A percentile compares a stretch with the other conserved stretches of the same genome.
phyloP scores from a whole-genome alignment of 768 basidiomycete genomes.

The Thelephora aurantiotincta region DNA sequence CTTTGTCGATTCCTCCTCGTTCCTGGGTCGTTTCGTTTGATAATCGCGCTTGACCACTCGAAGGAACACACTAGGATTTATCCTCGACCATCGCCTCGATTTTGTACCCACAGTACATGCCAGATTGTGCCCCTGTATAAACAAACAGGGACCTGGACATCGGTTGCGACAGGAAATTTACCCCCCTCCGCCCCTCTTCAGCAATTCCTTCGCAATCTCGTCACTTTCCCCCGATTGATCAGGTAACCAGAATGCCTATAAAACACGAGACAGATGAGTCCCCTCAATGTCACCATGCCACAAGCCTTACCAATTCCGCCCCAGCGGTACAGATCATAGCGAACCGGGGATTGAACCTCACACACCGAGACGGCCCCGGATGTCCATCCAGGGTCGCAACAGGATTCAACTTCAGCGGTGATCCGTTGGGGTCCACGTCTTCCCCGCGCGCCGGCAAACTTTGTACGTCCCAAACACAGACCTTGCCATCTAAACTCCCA shows the following conservation, averaged over 20 bases:
- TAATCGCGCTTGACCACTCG: too few relatives aligned
- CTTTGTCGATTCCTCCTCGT: too few relatives aligned
- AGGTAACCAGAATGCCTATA: slow-evolving; percentile 50
- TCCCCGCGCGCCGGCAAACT: slow-evolving; percentile 38
- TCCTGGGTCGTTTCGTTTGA: too few relatives aligned
- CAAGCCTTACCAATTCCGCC: slow-evolving; percentile 53
- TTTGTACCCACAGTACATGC: too few relatives aligned
- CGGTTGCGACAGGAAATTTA: too few relatives aligned
- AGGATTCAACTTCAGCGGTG: slow-evolving; percentile 38
- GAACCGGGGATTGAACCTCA: slow-evolving; percentile 79
- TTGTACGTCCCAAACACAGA: slow-evolving; percentile 81
- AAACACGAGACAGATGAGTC: neutral
- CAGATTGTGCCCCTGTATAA: too few relatives aligned
- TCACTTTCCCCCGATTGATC: slow-evolving; percentile 57
- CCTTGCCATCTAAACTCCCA: slow-evolving; percentile 74
- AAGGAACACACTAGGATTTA: too few relatives aligned
- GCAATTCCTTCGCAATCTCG: slow-evolving; percentile 53
- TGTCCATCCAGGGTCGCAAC: slow-evolving; percentile 56
- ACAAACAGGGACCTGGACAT: too few relatives aligned
- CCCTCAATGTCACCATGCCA: slow-evolving; percentile 2
- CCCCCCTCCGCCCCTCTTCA: slow-evolving; percentile 31
- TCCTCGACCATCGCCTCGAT: too few relatives aligned
- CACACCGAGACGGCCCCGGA: slow-evolving; percentile 71
- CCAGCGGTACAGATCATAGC: slow-evolving; percentile 85
- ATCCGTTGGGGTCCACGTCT: slow-evolving; percentile 37